These are phyloP conservation scores for Alternaria sp. DNA, from an alignment of 2,329 filamentous ascomycete genomes.

Conservation along the genomic window DNA sequence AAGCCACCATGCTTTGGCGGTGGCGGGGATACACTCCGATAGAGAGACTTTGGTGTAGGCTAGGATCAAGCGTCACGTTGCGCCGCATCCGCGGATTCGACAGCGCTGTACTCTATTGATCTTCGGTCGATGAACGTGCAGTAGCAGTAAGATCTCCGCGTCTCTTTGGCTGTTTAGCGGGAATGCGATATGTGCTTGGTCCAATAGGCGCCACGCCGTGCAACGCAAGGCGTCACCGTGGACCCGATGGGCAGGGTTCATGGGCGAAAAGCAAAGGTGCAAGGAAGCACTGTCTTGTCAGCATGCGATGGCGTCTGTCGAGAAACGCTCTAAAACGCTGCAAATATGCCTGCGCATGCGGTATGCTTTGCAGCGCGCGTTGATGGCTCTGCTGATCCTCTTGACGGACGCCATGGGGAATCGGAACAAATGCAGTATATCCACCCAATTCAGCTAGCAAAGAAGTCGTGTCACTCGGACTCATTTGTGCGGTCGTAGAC, in stretches of 20 bases:
- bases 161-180: slow-evolving; percentile 29
- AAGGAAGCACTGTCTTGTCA: slow-evolving; percentile 43
- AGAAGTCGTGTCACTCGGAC: slow-evolving; percentile 38
- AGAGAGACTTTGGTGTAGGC: slow-evolving; percentile 25
- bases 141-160: slow-evolving; percentile 32
- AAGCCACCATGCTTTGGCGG: slow-evolving; percentile 22
- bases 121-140: slow-evolving; percentile 25
- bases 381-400: slow-evolving; percentile 22
- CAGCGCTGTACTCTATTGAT: slow-evolving; percentile 33
- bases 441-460: slow-evolving; percentile 36
- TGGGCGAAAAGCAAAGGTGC: slow-evolving; percentile 38
- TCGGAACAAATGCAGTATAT: slow-evolving; percentile 39
- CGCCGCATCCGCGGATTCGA: slow-evolving; percentile 37
- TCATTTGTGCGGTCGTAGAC: slow-evolving; percentile 31
- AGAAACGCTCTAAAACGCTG: slow-evolving; percentile 38
- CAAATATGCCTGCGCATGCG: slow-evolving; percentile 32
- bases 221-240: slow-evolving; percentile 29
- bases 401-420: slow-evolving; percentile 22
- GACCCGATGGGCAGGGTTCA: slow-evolving; percentile 22
- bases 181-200: slow-evolving; percentile 21
- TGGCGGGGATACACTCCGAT: slow-evolving; percentile 24
- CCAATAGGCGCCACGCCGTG: slow-evolving; percentile 29
- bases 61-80: slow-evolving; percentile 39
- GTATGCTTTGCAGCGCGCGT: slow-evolving; percentile 27
- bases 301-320: slow-evolving; percentile 36